Base-by-base conservation (phyloP, 1,139 yeast genomes). In the Yamadazyma buinensis region DNA sequence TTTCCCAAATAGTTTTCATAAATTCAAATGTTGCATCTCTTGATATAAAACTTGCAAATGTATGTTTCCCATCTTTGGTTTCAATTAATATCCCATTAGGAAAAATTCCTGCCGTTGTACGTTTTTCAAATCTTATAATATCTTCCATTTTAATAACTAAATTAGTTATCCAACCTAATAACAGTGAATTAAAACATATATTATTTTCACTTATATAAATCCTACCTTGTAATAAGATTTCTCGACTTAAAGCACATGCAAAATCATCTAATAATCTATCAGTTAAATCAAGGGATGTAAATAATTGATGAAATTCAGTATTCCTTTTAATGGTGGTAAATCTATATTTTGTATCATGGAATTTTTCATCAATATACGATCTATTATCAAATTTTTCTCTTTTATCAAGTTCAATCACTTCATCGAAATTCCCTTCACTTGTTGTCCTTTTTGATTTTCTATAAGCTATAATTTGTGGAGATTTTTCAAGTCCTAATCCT, bases 101-200 rank as follows among this genome's bases (percentile, higher is more conserved):
- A 52, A 92, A 87, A 22, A 92, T 64, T 0, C 95, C 95, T 1
- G 88, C 96, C 0, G 96, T 87, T 28, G 79, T 72, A 43, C 79
- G 80, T 59, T 86, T 85, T 48, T 88, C 96, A 47, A 92, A 72
- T 18, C 75, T 69, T 4, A 76, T 67, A 28, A 92, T 77, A 38
- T 88, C 95, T 32, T 72, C 75, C 48, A 83, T 75, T 2, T 86
- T 80, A 21, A 92, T 74, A 6, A 84, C 75, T 28, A 90, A 59
- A 45, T 76, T 85, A 3, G 97, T 87, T 2, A 87, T 87, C 95
- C 96, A 90, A 1, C 97, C 97, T 32, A 94, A 65, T 29, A 92
- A 69, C 50, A 87, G 87, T n/a, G 97, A 86, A 50, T 87, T 84
- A 65, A 94, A 94, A 54, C 97, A 87, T 2, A 92, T 57, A 49